A percentile compares a stretch with the other conserved stretches of the same genome.
Evolutionary conservation across 306 rosid genomes (phyloP).

Genomic region (Begonia peltatifolia): DNA sequence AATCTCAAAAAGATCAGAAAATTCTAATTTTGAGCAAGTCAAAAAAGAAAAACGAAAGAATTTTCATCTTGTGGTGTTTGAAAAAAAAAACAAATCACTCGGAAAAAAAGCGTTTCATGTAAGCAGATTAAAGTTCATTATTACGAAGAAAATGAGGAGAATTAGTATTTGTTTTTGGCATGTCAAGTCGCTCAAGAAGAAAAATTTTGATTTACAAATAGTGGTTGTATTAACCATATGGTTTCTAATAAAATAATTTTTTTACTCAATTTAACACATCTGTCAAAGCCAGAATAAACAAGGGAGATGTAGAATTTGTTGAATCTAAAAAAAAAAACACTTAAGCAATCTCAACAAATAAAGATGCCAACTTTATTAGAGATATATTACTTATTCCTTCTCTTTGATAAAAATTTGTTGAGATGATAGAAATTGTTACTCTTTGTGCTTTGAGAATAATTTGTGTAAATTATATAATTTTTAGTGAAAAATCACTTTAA

Average conservation of each 20-base stretch:
- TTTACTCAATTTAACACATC: neutral
- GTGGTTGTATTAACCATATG: conserved; percentile 1
- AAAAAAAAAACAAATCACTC: too few species aligned
- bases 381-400: neutral
- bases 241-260: neutral
- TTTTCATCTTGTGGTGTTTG: neutral
- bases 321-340: neutral
- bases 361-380: neutral
- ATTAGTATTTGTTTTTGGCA: too few species aligned
- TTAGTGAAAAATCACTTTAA: too few species aligned
- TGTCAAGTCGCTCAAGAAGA: neutral
- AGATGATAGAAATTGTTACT: neutral
- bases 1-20: neutral
- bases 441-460: too few species aligned
- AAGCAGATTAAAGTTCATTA: neutral
- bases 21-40: neutral
- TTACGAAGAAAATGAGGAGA: neutral
- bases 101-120: neutral
- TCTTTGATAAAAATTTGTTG: too few species aligned
- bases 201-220: neutral
- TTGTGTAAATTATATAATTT: too few species aligned
- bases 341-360: neutral
- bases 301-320: neutral
- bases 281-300: neutral
- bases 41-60: neutral